Conservation (phyloP, 768 basidiomycete genomes). For the Xerocomellus chrysenteron region DNA sequence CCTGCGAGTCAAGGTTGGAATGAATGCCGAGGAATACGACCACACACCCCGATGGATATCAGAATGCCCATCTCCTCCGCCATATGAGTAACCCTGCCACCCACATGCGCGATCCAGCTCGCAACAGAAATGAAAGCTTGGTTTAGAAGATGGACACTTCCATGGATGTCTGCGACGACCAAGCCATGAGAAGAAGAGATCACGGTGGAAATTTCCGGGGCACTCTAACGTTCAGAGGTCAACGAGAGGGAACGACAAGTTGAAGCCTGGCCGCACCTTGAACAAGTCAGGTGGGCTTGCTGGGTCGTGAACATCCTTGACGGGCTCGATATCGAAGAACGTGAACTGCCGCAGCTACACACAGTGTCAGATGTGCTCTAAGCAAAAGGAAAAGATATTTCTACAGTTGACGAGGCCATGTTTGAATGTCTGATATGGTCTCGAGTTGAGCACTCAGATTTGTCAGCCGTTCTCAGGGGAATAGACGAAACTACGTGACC, state of each 20-base stretch:
- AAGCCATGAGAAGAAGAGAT: conserved; percentile 62
- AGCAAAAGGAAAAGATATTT: background rate
- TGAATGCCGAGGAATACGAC: background rate
- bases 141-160: conserved; percentile 74
- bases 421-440: background rate
- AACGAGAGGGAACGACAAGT: background rate
- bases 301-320: conserved; percentile 79
- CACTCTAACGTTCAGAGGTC: conserved; percentile 37
- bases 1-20: conserved; percentile 11
- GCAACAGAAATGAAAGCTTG: conserved; percentile 66
- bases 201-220: conserved; percentile 73
- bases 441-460: too few species aligned
- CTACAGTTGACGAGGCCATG: conserved; percentile 23
- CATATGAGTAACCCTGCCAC: conserved; percentile 85
- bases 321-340: conserved; percentile 79
- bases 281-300: conserved; percentile 74
- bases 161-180: conserved; percentile 83
- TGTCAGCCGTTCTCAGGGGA: too few species aligned
- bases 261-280: conserved; percentile 46
- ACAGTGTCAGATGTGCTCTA: conserved; percentile 6
- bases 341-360: conserved; percentile 82
- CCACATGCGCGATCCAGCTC: conserved; percentile 79
- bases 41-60: conserved; percentile 83
- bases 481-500: too few species aligned
- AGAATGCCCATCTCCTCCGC: conserved; percentile 76